These are phyloP conservation scores for Bipolaris victoriae DNA, from an alignment of 2,329 filamentous ascomycete genomes.

Conservation along the genomic window DNA sequence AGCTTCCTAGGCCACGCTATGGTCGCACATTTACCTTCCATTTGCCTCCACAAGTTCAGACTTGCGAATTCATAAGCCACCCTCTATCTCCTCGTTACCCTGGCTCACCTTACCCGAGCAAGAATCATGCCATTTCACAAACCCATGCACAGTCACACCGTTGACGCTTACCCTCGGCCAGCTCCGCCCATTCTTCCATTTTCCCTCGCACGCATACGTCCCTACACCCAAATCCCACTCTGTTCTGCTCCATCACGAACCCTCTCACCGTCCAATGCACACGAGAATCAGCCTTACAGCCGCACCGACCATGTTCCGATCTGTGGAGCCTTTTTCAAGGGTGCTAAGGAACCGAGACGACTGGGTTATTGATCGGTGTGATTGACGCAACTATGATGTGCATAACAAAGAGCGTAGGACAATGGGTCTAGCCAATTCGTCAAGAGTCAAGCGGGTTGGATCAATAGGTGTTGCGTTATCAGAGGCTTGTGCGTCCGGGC, in stretches of 20 bases:
- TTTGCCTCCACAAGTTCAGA: background rate
- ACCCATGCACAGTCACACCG: background rate
- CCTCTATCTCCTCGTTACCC: background rate
- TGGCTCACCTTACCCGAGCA: background rate
- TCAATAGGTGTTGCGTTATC: background rate
- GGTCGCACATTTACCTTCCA: background rate
- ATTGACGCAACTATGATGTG: conserved; percentile 4
- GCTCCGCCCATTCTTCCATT: background rate
- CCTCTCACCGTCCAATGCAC: conserved; percentile 6
- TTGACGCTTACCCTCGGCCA: conserved; percentile 1
- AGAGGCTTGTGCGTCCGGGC: background rate
- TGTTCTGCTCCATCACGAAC: background rate
- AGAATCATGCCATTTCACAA: conserved; percentile 2
- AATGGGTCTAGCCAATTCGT: background rate
- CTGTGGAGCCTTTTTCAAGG: background rate
- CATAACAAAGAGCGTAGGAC: background rate
- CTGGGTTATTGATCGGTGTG: conserved; percentile 3
- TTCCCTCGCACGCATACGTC: background rate
- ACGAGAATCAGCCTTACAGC: background rate
- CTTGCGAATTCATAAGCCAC: background rate
- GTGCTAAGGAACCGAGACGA: background rate
- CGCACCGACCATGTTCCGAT: background rate
- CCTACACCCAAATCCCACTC: background rate
- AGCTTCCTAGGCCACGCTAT: background rate
- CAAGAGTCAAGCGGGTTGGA: background rate